phyloP scores from a whole-genome alignment of 768 basidiomycete species.

The Mycena latifolia region DNA sequence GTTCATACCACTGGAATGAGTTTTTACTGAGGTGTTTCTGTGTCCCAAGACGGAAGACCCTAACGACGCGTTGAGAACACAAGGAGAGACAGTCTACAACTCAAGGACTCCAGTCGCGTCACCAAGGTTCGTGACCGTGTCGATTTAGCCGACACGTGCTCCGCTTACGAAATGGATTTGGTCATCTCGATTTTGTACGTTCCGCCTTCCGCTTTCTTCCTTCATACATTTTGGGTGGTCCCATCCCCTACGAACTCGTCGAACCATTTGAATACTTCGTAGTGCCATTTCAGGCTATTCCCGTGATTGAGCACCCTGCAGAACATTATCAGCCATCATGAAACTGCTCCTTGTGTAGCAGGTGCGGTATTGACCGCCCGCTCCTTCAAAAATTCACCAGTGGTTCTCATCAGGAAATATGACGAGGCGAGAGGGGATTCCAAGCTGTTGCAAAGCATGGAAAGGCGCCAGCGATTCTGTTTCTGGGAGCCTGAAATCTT shows the following conservation, averaged over 20 bases:
- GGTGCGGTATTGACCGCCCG: no score
- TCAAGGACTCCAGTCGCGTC: no score
- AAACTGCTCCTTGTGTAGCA: no score
- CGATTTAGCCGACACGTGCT: not conserved
- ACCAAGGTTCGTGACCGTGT: slow-evolving; percentile 26
- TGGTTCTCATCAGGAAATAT: slow-evolving; percentile 95
- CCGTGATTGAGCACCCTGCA: slow-evolving; percentile 78
- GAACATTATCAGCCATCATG: not conserved
- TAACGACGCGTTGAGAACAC: no score
- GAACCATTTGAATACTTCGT: slow-evolving; percentile 95
- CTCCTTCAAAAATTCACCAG: no score
- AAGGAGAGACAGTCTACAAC: no score
- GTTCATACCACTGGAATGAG: no score
- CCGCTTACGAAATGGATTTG: not conserved
- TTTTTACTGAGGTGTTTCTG: no score
- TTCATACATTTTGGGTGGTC: not conserved
- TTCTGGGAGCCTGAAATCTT: slow-evolving; percentile 90
- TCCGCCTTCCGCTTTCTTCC: no score
- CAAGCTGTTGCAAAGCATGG: slow-evolving; percentile 86
- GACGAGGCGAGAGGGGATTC: slow-evolving; percentile 80
- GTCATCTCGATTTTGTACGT: no score
- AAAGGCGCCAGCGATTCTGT: slow-evolving; percentile 87
- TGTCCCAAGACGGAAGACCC: no score
- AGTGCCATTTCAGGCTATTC: slow-evolving; percentile 94
- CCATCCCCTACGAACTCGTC: slow-evolving; percentile 69